phyloP scores from a whole-genome alignment of 116 monocot species.

The Cymodocea nodosa region DNA sequence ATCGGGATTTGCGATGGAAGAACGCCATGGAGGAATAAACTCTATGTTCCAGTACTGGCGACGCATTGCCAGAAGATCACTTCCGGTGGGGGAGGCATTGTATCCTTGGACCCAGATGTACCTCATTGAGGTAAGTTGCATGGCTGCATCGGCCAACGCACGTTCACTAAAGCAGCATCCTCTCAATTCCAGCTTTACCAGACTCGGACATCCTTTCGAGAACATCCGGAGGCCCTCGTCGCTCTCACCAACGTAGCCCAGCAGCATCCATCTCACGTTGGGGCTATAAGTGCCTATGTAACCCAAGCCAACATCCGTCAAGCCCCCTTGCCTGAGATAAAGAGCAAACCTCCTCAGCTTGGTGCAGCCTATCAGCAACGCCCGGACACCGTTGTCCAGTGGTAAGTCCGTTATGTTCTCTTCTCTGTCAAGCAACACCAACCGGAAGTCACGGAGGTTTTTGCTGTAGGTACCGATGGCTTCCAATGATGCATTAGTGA shows the following conservation, averaged over 20 bases:
- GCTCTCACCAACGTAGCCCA: conserved; percentile 70
- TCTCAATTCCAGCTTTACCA: conserved; percentile 86
- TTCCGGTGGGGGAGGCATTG: conserved; percentile 28
- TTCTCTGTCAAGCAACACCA: conserved; percentile 75
- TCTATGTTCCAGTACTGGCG: conserved; percentile 93
- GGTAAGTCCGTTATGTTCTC: conserved; percentile 74
- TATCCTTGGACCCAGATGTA: conserved; percentile 97
- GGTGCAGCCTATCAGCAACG: conserved; percentile 64
- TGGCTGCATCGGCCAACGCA: conserved; percentile 49
- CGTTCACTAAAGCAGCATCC: conserved; percentile 86
- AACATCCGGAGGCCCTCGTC: conserved; percentile 53
- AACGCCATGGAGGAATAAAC: conserved; percentile 44
- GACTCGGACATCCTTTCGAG: conserved; percentile 42
- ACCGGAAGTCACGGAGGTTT: conserved; percentile 76
- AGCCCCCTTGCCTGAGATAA: conserved; percentile 70
- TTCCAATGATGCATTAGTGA: conserved; percentile 78
- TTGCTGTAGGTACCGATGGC: conserved; percentile 56
- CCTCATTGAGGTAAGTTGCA: conserved; percentile 46
- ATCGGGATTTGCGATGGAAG: not conserved
- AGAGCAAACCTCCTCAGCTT: conserved; percentile 73
- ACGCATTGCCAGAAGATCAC: conserved; percentile 53
- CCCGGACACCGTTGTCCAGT: conserved; percentile 71
- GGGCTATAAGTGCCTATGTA: conserved; percentile 57
- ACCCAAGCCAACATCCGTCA: conserved; percentile 59
- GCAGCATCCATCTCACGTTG: conserved; percentile 62